phyloP scores from a whole-genome alignment of 768 basidiomycete species.

The Amylocystis lapponica region DNA sequence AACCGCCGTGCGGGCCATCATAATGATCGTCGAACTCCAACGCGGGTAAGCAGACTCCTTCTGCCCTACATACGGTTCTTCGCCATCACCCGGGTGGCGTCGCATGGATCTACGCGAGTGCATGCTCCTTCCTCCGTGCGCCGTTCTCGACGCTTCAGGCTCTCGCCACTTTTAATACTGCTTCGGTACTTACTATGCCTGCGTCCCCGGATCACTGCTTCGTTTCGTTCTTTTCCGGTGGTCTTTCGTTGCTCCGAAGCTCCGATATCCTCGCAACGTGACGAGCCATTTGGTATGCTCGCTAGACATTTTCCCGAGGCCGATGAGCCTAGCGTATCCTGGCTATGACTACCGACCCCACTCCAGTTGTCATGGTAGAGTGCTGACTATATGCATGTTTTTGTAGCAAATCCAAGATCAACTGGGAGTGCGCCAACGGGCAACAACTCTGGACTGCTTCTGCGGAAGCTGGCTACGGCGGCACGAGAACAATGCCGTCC shows the following conservation, averaged over 20 bases:
- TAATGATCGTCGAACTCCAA: conserved; percentile 71
- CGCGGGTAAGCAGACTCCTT: conserved; percentile 46
- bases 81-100: too few relatives aligned
- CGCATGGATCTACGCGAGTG: too few relatives aligned
- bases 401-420: conserved; percentile 56
- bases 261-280: background rate
- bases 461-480: conserved; percentile 35
- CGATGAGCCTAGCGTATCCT: too few relatives aligned
- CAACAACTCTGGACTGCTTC: conserved; percentile 54
- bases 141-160: too few relatives aligned
- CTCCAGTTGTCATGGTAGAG: too few relatives aligned
- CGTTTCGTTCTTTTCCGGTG: background rate
- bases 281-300: too few relatives aligned
- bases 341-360: too few relatives aligned
- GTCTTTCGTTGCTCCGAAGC: background rate
- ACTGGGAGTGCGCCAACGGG: conserved; percentile 70
- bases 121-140: too few relatives aligned
- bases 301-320: too few relatives aligned
- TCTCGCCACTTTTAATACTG: background rate
- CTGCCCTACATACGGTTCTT: background rate
- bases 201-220: background rate
- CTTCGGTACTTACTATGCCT: background rate
- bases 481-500: conserved; percentile 41
- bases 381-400: background rate
- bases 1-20: conserved; percentile 54